Evolutionary conservation across 164 flowering plant species (phyloP).

Genomic region (Chimonanthus salicifolius): DNA sequence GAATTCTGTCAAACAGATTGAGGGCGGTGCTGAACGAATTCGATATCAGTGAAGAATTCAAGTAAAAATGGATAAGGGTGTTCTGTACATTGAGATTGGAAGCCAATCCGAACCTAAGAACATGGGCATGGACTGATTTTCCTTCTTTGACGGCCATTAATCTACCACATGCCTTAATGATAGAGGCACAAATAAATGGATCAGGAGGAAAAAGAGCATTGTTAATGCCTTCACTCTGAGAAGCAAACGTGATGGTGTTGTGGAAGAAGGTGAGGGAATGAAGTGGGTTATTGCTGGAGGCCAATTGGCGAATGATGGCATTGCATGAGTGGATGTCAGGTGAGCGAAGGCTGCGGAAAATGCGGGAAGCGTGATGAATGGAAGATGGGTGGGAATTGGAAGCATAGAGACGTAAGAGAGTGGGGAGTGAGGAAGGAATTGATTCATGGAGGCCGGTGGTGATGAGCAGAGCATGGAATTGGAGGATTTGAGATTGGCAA

Average conservation of each 20-base stretch:
- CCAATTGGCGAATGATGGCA: slow-evolving; percentile 13
- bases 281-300: slow-evolving; percentile 15
- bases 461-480: slow-evolving; percentile 9
- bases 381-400: slow-evolving; percentile 5
- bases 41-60: background rate
- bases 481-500: slow-evolving; percentile 5
- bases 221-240: background rate
- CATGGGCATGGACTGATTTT: slow-evolving; percentile 22
- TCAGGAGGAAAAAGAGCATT: slow-evolving; percentile 3
- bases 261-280: slow-evolving; percentile 19
- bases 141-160: slow-evolving; percentile 18
- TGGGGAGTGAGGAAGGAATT: background rate
- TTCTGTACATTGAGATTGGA: slow-evolving; percentile 20
- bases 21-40: slow-evolving; percentile 14
- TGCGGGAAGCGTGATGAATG: slow-evolving; percentile 4
- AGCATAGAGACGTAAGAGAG: slow-evolving; percentile 8
- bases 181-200: slow-evolving; percentile 24
- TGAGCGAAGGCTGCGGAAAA: slow-evolving; percentile 7
- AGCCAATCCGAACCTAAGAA: slow-evolving; percentile 24
- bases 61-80: slow-evolving; percentile 22
- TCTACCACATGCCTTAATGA: slow-evolving; percentile 26
- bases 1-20: slow-evolving; percentile 19
- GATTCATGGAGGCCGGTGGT: slow-evolving; percentile 5
- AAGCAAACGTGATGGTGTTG: background rate
- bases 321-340: slow-evolving; percentile 13